Conservation (phyloP, 768 basidiomycete species). For the Psilocybe tampanensis region DNA sequence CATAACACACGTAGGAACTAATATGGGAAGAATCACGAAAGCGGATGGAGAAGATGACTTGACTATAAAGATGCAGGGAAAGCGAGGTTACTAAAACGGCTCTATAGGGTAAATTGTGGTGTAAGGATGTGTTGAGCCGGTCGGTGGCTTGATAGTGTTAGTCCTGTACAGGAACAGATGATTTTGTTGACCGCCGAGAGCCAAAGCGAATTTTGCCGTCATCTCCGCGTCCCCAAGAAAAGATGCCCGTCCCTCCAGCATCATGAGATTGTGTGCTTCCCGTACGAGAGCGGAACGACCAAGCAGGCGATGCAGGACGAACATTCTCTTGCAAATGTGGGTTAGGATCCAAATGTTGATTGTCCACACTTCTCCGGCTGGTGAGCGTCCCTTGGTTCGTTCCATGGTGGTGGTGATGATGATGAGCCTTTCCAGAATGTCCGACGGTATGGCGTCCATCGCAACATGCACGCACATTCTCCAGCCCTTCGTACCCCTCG, state of each 20-base stretch:
- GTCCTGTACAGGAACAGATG: slow-evolving; percentile 34
- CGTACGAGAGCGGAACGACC: slow-evolving; percentile 82
- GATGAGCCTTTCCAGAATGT: slow-evolving; percentile 52
- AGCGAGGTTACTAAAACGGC: slow-evolving; percentile 12
- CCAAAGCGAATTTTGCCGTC: slow-evolving; percentile 77
- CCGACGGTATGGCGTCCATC: slow-evolving; percentile 89
- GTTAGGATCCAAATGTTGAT: slow-evolving; percentile 51
- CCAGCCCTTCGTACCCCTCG: slow-evolving; percentile 87
- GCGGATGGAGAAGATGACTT: not conserved
- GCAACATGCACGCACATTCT: slow-evolving; percentile 93
- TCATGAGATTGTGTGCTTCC: slow-evolving; percentile 77
- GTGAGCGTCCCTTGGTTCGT: slow-evolving; percentile 32
- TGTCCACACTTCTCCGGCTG: slow-evolving; percentile 45
- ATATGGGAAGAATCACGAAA: not conserved
- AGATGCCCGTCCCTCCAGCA: slow-evolving; percentile 54
- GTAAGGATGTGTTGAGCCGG: not conserved
- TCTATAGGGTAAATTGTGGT: slow-evolving; percentile 1
- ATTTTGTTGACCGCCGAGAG: slow-evolving; percentile 59
- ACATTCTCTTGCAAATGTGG: slow-evolving; percentile 46
- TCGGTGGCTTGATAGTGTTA: slow-evolving; percentile 7
- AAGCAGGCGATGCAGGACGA: slow-evolving; percentile 78
- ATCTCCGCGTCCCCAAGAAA: slow-evolving; percentile 67
- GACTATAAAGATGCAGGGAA: slow-evolving; percentile 6
- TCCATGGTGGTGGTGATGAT: slow-evolving; percentile 65
- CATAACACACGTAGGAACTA: not conserved